Conservation (phyloP, 306 rosid species). For the Begonia peltatifolia region DNA sequence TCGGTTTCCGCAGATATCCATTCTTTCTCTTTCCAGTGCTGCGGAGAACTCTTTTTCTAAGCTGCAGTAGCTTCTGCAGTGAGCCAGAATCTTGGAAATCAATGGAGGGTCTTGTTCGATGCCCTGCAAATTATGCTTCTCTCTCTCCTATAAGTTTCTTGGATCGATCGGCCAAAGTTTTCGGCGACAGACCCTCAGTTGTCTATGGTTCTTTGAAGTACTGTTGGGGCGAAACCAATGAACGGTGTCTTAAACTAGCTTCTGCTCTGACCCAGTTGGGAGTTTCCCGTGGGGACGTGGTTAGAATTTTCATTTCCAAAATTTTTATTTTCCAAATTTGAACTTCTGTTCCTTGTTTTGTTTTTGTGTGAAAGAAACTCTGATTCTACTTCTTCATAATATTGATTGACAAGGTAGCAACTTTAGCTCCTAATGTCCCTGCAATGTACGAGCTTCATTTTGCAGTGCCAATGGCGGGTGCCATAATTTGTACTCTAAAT, state of each 20-base stretch:
- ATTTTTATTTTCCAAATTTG: too few species aligned
- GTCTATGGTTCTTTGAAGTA: conserved; percentile 36
- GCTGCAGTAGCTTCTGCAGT: neutral
- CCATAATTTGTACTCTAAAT: conserved; percentile 60
- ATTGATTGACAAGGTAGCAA: conserved; percentile 53
- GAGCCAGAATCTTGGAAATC: conserved; percentile 41
- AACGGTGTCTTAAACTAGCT: conserved; percentile 54
- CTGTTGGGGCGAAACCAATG: conserved; percentile 58
- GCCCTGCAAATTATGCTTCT: conserved; percentile 53
- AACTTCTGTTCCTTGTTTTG: too few species aligned
- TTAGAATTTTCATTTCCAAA: conserved; percentile 9
- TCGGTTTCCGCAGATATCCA: too few species aligned
- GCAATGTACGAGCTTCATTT: conserved; percentile 95
- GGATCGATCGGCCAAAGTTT: conserved; percentile 61
- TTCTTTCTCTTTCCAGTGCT: too few species aligned
- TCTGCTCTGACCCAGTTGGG: conserved; percentile 54
- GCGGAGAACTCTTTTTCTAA: neutral
- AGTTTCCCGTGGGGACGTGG: conserved; percentile 67
- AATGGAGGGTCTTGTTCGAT: conserved; percentile 44
- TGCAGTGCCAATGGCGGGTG: conserved; percentile 91
- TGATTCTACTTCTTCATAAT: neutral
- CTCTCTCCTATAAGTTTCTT: conserved; percentile 60
- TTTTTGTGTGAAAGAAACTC: neutral
- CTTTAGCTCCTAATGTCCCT: conserved; percentile 63
- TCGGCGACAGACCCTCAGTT: conserved; percentile 40